These are phyloP conservation scores for Trapa incisa DNA, from an alignment of 345 rosid genomes.

Conservation along the genomic window DNA sequence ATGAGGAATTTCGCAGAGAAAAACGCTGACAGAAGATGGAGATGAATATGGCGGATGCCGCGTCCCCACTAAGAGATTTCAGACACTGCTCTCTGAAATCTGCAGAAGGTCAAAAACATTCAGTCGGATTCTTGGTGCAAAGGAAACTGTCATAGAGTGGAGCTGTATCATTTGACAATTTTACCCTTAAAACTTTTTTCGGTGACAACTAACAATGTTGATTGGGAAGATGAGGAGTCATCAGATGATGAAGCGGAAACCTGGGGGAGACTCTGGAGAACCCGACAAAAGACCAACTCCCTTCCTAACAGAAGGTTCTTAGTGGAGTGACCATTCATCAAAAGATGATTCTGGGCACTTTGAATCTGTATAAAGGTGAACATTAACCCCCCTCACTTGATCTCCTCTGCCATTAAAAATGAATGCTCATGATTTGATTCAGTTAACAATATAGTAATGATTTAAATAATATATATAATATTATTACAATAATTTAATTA, in stretches of 20 bases:
- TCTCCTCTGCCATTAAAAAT: background rate
- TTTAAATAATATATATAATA: too few species aligned
- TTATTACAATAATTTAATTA: too few species aligned
- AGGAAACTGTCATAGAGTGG: background rate
- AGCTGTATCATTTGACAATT: background rate
- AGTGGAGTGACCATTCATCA: background rate
- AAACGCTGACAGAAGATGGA: background rate
- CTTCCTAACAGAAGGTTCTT: conserved; percentile 16
- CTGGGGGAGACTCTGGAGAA: conserved; percentile 27
- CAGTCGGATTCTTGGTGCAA: background rate
- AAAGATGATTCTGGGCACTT: conserved; percentile 7
- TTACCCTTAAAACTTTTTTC: background rate
- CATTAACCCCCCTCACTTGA: background rate
- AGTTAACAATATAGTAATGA: too few species aligned
- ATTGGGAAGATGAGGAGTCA: conserved; percentile 70
- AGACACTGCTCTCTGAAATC: background rate
- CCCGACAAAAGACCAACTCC: conserved; percentile 37
- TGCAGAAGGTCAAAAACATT: background rate
- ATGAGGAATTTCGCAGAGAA: background rate
- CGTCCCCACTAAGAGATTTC: background rate
- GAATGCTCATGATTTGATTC: background rate
- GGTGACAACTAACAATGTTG: conserved; percentile 44
- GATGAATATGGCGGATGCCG: background rate
- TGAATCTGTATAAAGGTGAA: background rate
- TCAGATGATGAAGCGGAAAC: conserved; percentile 42